These are phyloP conservation scores for Xerocomus amazonicus DNA, from an alignment of 1,284 basidiomycete genomes.

Conservation along the genomic window DNA sequence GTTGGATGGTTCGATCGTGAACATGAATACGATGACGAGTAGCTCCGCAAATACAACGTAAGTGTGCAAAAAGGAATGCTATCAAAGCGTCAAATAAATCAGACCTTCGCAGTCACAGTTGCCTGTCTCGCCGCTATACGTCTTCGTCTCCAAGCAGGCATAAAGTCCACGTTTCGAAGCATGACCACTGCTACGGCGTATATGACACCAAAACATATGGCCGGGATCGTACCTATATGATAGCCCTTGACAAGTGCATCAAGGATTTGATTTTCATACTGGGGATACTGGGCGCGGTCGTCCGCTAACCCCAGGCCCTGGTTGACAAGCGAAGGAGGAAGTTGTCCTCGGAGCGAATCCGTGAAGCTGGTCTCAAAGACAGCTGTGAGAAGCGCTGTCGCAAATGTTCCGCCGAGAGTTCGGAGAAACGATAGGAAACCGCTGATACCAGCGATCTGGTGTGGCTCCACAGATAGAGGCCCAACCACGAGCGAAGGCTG, in stretches of 20 bases:
- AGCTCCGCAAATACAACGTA: constrained; percentile 22
- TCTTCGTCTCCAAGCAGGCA: constrained; percentile 32
- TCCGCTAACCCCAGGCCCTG: constrained; percentile 33
- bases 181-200: constrained; percentile 32
- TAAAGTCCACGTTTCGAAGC: constrained; percentile 33
- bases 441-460: constrained; percentile 35
- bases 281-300: constrained; percentile 27
- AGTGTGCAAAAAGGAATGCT: constrained; percentile 7
- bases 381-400: constrained; percentile 35
- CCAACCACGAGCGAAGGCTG: constrained; percentile 36
- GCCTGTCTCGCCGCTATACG: constrained; percentile 27
- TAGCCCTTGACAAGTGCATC: constrained; percentile 33
- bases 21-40: neutral
- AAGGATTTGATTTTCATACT: constrained; percentile 33
- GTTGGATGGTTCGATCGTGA: neutral
- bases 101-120: constrained; percentile 20
- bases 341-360: constrained; percentile 23
- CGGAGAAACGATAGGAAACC: constrained; percentile 35
- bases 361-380: constrained; percentile 33
- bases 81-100: constrained; percentile 18
- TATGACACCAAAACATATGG: constrained; percentile 32
- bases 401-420: constrained; percentile 35
- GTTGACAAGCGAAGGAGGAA: constrained; percentile 28
- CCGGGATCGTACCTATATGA: constrained; percentile 33
- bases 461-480: constrained; percentile 34